Evolutionary conservation across 768 basidiomycete species (phyloP), one percentile per base, ranked within the genome.

Genomic region (Pulveroboletus sp.): DNA sequence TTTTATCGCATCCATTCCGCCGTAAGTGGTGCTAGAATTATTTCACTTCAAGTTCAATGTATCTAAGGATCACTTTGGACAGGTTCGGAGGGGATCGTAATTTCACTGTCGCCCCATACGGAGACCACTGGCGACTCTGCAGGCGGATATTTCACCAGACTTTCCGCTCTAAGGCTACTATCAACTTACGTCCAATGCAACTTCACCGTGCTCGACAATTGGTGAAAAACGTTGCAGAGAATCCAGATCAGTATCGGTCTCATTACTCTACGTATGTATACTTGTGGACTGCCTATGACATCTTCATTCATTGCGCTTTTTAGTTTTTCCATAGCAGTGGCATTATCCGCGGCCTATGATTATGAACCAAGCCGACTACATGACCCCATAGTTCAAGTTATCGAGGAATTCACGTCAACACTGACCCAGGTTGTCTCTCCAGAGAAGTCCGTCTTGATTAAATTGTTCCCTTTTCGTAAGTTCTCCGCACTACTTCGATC

Each of bases 311-410:
- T 13, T 13, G 14, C 12, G n/a, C 39, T 23, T 19, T 33, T 24
- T 21, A 44, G 51, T 19, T 54, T 50, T 19, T 9, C 50, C 19
- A 23, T 36, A 4, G 41, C 50, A 23, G 31, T 45, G 14, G 39
- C 35, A 3, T 23, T 51, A 23, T 35, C 41, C 2, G 33, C 43
- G 3, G 34, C 36, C 9, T 55, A 55, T n/a, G 50, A 38, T 4
- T 55, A 55, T 25, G 50, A 55, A n/a, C 37, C 50, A 0, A 33
- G 13, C 13, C 27, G 43, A n/a, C 29, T 32, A 24, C 9, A 55
- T 10, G 50, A 55, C 21, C 53, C 46, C 1, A 35, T 55, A 6
- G 47, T 55, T 4, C 19, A 43, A 1, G 6, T 38, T 4, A 8
- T 40, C 8, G 43, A 51, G n/a, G 45, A 21, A 35, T 47, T 13